phyloP scores from a whole-genome alignment of 345 rosid species.

The Crucihimalaya himalaica region DNA sequence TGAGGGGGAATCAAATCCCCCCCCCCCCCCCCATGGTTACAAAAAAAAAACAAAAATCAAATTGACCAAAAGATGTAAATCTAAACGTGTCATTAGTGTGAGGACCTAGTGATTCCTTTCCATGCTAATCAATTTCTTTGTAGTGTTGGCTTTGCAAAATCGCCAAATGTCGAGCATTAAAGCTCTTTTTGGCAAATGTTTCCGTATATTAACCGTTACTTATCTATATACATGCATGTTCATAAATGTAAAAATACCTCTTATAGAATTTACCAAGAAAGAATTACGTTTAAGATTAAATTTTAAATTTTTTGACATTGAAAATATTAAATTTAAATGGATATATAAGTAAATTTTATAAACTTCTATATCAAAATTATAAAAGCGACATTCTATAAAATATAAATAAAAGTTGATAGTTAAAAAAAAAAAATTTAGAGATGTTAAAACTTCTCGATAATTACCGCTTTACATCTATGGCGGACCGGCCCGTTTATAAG shows the following conservation, averaged over 20 bases:
- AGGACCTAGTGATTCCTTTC: constrained; percentile 3
- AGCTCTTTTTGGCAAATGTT: constrained; percentile 13
- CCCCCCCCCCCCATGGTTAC: no score
- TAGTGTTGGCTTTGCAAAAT: constrained; percentile 16
- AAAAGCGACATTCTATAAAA: no score
- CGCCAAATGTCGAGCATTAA: constrained; percentile 21
- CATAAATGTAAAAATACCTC: neutral
- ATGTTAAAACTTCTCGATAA: no score
- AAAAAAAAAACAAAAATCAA: neutral
- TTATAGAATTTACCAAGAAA: neutral
- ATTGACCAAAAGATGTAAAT: constrained; percentile 11
- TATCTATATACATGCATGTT: neutral
- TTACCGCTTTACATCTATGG: no score
- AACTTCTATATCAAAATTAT: no score
- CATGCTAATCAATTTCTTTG: constrained; percentile 1
- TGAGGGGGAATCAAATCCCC: constrained; percentile 12
- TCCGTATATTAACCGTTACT: neutral
- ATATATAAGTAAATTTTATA: no score
- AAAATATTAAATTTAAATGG: no score
- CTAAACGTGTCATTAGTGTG: constrained; percentile 18
- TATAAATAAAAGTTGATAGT: no score
- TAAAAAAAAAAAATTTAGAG: no score
- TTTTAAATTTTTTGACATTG: no score
- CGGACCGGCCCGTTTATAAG: no score
- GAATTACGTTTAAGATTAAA: no score